phyloP scores from a whole-genome alignment of 2,329 filamentous ascomycete genomes.

The Elsinoe fawcettii region DNA sequence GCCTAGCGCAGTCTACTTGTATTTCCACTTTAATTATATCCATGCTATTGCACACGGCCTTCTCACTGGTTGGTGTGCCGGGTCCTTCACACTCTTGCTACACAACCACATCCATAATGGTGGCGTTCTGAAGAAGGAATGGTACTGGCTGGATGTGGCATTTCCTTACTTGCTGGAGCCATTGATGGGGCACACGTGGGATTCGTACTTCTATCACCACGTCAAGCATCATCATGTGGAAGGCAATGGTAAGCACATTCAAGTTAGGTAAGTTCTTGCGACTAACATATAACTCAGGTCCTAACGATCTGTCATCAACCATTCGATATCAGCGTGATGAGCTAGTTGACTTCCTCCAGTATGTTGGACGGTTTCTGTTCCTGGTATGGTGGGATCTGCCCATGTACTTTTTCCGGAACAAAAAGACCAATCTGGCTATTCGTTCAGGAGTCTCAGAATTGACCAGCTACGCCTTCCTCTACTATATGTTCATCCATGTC shows the following conservation, averaged over 20 bases:
- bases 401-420: slow-evolving; percentile 60
- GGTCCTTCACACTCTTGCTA: slow-evolving; percentile 71
- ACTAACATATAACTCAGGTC: slow-evolving; percentile 33
- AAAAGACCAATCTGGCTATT: slow-evolving; percentile 47
- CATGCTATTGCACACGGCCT: not conserved
- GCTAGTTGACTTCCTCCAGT: slow-evolving; percentile 58
- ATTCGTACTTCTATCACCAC: slow-evolving; percentile 78
- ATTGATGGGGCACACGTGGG: slow-evolving; percentile 76
- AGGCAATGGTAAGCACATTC: slow-evolving; percentile 48
- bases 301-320: slow-evolving; percentile 66
- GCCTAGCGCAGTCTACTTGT: slow-evolving; percentile 60
- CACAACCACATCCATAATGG: slow-evolving; percentile 77
- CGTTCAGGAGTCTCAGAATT: slow-evolving; percentile 57
- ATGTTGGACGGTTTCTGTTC: slow-evolving; percentile 65
- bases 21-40: slow-evolving; percentile 42
- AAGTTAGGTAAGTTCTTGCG: not conserved
- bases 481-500: slow-evolving; percentile 40
- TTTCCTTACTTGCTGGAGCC: slow-evolving; percentile 72
- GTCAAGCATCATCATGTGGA: slow-evolving; percentile 82
- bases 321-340: slow-evolving; percentile 69
- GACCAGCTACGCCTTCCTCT: slow-evolving; percentile 47
- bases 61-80: slow-evolving; percentile 65
- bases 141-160: slow-evolving; percentile 49
- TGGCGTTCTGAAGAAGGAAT: slow-evolving; percentile 54
- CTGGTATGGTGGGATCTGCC: slow-evolving; percentile 69